These are phyloP conservation scores for Phragmites australis DNA, from an alignment of 176 grass and related monocot species.

Conservation along the genomic window DNA sequence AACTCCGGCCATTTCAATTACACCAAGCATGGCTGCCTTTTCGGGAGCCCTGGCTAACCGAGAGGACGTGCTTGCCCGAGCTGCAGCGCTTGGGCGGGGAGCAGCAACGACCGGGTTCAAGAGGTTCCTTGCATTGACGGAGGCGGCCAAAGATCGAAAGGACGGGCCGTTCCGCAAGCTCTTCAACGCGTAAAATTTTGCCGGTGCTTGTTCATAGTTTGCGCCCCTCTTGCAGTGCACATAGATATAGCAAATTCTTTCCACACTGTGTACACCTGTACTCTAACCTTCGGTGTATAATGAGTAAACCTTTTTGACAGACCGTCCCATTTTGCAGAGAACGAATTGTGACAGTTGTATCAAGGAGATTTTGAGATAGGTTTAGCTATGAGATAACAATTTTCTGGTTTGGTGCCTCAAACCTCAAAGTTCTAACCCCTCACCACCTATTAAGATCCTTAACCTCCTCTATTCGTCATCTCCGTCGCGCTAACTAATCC, in stretches of 20 bases:
- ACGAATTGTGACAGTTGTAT: constrained; percentile 9
- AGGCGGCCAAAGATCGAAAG: constrained; percentile 94
- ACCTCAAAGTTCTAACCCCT: background rate
- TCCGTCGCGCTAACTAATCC: too few relatives aligned
- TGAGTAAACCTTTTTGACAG: constrained; percentile 31
- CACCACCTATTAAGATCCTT: too few relatives aligned
- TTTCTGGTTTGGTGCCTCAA: background rate
- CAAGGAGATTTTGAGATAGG: background rate
- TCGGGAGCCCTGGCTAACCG: constrained; percentile 66
- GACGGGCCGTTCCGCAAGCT: constrained; percentile 97
- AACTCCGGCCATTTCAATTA: constrained; percentile 37
- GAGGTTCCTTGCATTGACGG: constrained; percentile 94
- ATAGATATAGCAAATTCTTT: constrained; percentile 59
- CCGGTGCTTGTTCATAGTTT: constrained; percentile 36
- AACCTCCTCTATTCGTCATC: too few relatives aligned
- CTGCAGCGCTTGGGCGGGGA: constrained; percentile 84
- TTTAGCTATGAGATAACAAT: background rate
- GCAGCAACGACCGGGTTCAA: constrained; percentile 95
- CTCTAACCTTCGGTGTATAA: constrained; percentile 36
- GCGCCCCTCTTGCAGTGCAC: constrained; percentile 36
- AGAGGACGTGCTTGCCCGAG: constrained; percentile 90
- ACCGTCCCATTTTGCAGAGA: background rate
- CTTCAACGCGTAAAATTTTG: constrained; percentile 64
- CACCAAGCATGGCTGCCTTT: constrained; percentile 40
- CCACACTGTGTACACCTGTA: constrained; percentile 28